Evolutionary conservation across 164 flowering plant genomes (phyloP), one percentile per base, ranked within the genome.

Genomic region (Sedum album): DNA sequence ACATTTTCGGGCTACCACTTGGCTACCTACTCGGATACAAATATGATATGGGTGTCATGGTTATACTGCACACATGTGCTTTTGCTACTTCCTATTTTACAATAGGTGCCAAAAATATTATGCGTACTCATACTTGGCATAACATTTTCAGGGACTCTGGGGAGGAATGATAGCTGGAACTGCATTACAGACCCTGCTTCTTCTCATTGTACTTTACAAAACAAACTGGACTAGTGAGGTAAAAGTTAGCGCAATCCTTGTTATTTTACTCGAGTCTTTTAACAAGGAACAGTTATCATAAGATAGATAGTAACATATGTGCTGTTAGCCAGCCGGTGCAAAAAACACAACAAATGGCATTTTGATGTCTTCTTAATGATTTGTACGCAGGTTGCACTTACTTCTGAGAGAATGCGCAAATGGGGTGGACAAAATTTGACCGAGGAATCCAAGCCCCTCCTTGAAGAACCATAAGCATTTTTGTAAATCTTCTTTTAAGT

Each of bases 181-280:
- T n/a, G n/a, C n/a, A n/a, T n/a, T n/a, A n/a, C n/a, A n/a, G n/a
- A n/a, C n/a, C n/a, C 18, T 84, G 74, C 71, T 82, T 26, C 82
- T 84, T 7, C 31, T 78, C 64, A 18, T 78, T 3, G 70, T 82
- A 4, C 80, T 84, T 18, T 84, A 78, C 65, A 79, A 60, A 74
- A 84, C 88, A 49, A 84, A 84, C 65, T 85, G 86, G 88, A 79
- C 65, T 15, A 75, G 70, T 25, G 86, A 85, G 83, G 88, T 81
- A 67, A 72, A 17, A 46, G 51, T 1, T n/a, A 15, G 72, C 4
- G n/a, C n/a, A n/a, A n/a, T n/a, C n/a, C n/a, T n/a, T n/a, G n/a
- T n/a, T n/a, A n/a, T n/a, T n/a, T n/a, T n/a, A n/a, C n/a, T n/a
- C n/a, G n/a, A n/a, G n/a, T n/a, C n/a, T n/a, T n/a, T n/a, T n/a